Evolutionary conservation across 2,329 filamentous ascomycete species (phyloP).

Genomic region (Scytalidium sp.): DNA sequence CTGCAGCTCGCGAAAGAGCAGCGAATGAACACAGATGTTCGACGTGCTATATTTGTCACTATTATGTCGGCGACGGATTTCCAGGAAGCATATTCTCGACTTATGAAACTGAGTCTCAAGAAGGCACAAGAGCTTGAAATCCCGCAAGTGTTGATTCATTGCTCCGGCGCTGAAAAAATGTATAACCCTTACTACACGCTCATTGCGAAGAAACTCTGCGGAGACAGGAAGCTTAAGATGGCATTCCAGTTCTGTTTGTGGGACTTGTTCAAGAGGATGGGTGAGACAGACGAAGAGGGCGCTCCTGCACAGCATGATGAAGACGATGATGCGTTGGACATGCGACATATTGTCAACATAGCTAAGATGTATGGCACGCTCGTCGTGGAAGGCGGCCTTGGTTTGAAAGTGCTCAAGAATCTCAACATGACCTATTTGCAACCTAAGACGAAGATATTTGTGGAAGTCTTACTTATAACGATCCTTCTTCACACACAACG

Average conservation of each 20-base stretch:
- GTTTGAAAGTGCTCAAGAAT: constrained; percentile 60
- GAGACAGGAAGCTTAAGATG: constrained; percentile 72
- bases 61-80: constrained; percentile 83
- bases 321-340: constrained; percentile 45
- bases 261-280: constrained; percentile 80
- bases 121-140: constrained; percentile 84
- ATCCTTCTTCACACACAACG: constrained; percentile 66
- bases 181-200: constrained; percentile 96
- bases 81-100: constrained; percentile 76
- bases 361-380: constrained; percentile 64
- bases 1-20: constrained; percentile 30
- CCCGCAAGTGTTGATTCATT: constrained; percentile 82
- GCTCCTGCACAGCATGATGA: constrained; percentile 48
- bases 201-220: constrained; percentile 75
- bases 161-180: constrained; percentile 73
- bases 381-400: constrained; percentile 56
- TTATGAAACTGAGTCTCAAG: constrained; percentile 81
- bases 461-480: constrained; percentile 77
- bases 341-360: constrained; percentile 62
- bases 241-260: constrained; percentile 86
- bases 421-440: constrained; percentile 79
- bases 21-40: constrained; percentile 32
- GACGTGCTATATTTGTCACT: constrained; percentile 79
- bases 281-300: constrained; percentile 61
- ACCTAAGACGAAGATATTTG: constrained; percentile 71